Conservation (phyloP, 805 yeast species). For the Dipodascus albidus region DNA sequence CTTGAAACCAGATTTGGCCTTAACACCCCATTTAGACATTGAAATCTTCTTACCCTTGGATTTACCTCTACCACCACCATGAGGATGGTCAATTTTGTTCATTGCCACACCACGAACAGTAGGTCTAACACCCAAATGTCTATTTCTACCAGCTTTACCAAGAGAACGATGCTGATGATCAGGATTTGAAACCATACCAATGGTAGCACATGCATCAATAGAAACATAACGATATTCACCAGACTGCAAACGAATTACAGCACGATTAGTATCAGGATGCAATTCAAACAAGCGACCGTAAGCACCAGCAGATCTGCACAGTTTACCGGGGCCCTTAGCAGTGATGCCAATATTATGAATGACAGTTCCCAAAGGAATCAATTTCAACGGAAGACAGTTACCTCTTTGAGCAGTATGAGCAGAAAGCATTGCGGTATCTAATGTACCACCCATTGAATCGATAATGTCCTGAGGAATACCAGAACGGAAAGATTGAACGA, state of each 20-base stretch:
- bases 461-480: slow-evolving; percentile 73
- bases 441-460: slow-evolving; percentile 77
- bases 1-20: slow-evolving; percentile 85
- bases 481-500: slow-evolving; percentile 76
- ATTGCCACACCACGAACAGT: slow-evolving; percentile 95
- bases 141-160: slow-evolving; percentile 95
- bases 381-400: slow-evolving; percentile 80
- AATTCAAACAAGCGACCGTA: slow-evolving; percentile 82
- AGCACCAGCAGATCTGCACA: slow-evolving; percentile 91
- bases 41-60: slow-evolving; percentile 92
- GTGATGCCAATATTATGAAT: slow-evolving; percentile 79
- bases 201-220: slow-evolving; percentile 80
- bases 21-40: slow-evolving; percentile 91
- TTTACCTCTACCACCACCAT: slow-evolving; percentile 99
- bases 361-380: slow-evolving; percentile 92
- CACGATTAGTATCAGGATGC: slow-evolving; percentile 55
- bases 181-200: slow-evolving; percentile 85
- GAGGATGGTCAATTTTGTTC: slow-evolving; percentile 97
- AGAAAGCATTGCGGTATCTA: slow-evolving; percentile 84
- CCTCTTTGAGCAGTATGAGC: slow-evolving; percentile 86
- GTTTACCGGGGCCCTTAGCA: slow-evolving; percentile 67
- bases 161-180: slow-evolving; percentile 81
- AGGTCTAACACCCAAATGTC: slow-evolving; percentile 90
- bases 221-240: slow-evolving; percentile 92
- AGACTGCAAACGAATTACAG: slow-evolving; percentile 69